Evolutionary conservation across 2,329 filamentous ascomycete genomes (phyloP), one percentile per base, ranked within the genome.

Genomic region (Pseudocercospora crystallina): DNA sequence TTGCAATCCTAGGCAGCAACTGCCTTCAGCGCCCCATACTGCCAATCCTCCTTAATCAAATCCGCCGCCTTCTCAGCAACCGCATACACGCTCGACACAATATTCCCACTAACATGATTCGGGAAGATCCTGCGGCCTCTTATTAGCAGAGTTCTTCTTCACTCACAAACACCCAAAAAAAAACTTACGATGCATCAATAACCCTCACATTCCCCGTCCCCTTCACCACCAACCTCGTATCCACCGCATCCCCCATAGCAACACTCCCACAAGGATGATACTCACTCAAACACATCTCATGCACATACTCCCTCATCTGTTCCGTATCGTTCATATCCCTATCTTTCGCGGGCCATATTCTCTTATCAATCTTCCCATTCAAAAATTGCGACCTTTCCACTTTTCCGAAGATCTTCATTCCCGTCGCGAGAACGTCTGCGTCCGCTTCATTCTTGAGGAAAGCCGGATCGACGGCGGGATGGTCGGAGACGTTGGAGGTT

Each of bases 381-480:
- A 80, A 73, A 0, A 65, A 65, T 1, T 71, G 62, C 9, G 71
- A 72, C 11, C 72, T 61, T 5, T 70, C 69, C 65, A 80, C 74
- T 14, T 70, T 64, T 1, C 75, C 67, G 5, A 74, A 51, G 41
- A 80, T 64, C 20, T 63, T 58, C 12, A 70, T 45, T 8, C 67
- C 63, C 8, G 63, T 62, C 17, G 63, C 64, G 40, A 64, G 58
- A 14, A 63, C 57, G 26, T 56, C 53, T 42, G 85, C 73, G 55
- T 80, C 76, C 2, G 77, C 66, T 10, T 79, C 78, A 29, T 76
- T 72, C 20, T 64, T 70, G 42, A 65, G 49, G 52, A 58, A 66
- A 17, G 56, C 56, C 4, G 61, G 61, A 42, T 66, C 57, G 48
- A 67, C 53, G 15, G 49, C 41, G 5, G 63, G 62, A 35, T 60